phyloP scores from a whole-genome alignment of 768 basidiomycete species.

The Phaeolepiota aurea region DNA sequence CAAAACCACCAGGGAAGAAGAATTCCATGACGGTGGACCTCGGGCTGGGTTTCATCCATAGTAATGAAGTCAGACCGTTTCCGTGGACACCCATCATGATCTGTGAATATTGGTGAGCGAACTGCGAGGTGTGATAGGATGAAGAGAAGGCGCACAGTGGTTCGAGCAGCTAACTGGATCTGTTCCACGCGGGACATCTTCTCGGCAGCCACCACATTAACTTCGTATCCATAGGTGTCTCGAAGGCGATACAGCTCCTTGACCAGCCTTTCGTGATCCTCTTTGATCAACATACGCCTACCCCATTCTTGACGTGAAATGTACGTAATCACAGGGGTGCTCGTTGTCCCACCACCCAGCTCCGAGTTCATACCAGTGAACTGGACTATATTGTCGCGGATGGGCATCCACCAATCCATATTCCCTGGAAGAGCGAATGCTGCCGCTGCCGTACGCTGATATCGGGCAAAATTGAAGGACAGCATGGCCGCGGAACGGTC shows the following conservation, averaged over 20 bases:
- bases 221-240: constrained; percentile 71
- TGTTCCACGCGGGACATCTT: constrained; percentile 75
- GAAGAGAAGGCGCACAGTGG: constrained; percentile 52
- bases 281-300: constrained; percentile 67
- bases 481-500: constrained; percentile 84
- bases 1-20: constrained; percentile 79
- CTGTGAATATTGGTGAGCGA: constrained; percentile 29
- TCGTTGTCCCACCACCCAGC: constrained; percentile 34
- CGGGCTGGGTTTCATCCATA: constrained; percentile 89
- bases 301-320: constrained; percentile 87
- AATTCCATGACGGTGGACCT: constrained; percentile 89
- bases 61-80: constrained; percentile 78
- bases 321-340: constrained; percentile 83
- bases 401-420: constrained; percentile 77
- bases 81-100: constrained; percentile 95
- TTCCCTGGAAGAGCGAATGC: constrained; percentile 71
- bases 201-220: constrained; percentile 83
- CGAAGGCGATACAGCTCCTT: constrained; percentile 61
- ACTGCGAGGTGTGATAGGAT: neutral
- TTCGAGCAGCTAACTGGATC: constrained; percentile 69
- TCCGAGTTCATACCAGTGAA: constrained; percentile 53
- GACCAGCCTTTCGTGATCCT: constrained; percentile 76
- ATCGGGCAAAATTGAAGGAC: constrained; percentile 55
- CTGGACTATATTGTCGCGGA: constrained; percentile 64
- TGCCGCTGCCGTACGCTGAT: constrained; percentile 69